These are phyloP conservation scores for Solanum clarkiae DNA, from an alignment of 257 asterid species.

Conservation along the genomic window DNA sequence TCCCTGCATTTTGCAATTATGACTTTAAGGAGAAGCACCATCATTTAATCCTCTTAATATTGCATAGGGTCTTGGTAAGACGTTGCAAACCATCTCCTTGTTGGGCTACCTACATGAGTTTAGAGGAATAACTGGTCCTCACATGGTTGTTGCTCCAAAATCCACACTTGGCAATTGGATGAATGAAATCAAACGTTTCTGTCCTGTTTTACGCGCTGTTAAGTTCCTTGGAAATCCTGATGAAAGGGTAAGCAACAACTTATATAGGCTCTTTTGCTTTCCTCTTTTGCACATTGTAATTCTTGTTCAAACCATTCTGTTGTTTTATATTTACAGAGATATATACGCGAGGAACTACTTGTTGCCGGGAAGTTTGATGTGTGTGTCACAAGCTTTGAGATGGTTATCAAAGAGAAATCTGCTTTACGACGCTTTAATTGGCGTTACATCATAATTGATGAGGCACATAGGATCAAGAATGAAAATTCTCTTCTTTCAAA, in stretches of 20 bases:
- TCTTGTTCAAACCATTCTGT: not conserved
- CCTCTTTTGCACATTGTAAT: not conserved
- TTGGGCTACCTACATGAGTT: slow-evolving; percentile 90
- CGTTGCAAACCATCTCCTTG: slow-evolving; percentile 95
- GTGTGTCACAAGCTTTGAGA: slow-evolving; percentile 95
- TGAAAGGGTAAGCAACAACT: slow-evolving; percentile 59
- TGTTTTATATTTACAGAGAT: slow-evolving; percentile 34
- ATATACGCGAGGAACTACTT: slow-evolving; percentile 87
- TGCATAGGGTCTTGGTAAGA: slow-evolving; percentile 88
- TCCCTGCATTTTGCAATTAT: not conserved
- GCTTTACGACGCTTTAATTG: slow-evolving; percentile 87
- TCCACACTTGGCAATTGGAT: slow-evolving; percentile 99
- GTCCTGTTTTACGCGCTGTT: slow-evolving; percentile 84
- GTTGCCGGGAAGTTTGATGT: slow-evolving; percentile 98
- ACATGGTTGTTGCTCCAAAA: slow-evolving; percentile 99
- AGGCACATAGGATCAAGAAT: slow-evolving; percentile 96
- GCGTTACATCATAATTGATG: slow-evolving; percentile 97
- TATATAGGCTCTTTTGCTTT: not conserved
- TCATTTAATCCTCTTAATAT: not conserved
- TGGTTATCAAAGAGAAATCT: slow-evolving; percentile 93
- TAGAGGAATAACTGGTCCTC: slow-evolving; percentile 98
- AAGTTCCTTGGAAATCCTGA: slow-evolving; percentile 98
- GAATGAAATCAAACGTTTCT: slow-evolving; percentile 95
- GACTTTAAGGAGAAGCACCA: not conserved
- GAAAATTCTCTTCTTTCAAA: slow-evolving; percentile 95